Evolutionary conservation across 345 rosid species (phyloP), one percentile per base, ranked within the genome.

Genomic region (Atalantia buxifolia): DNA sequence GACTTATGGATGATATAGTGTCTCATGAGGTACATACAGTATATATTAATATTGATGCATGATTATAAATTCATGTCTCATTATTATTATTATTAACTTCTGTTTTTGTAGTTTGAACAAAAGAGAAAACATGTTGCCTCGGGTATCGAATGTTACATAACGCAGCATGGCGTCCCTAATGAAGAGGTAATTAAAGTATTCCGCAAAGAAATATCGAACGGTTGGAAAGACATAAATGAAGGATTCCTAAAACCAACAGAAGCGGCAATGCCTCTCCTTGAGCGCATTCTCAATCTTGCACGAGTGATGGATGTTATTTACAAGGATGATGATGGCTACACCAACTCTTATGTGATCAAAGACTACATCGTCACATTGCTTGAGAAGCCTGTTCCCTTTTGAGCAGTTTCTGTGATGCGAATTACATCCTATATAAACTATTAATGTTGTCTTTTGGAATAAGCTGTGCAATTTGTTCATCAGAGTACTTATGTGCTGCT

Each of bases 141-240:
- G 0, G 66, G 28, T 4, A 35, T 83, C 0, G 84, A 78, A 30
- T 81, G 84, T 24, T 81, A 76, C 79, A 72, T 63, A 76, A 75
- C 63, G 3, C 66, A 78, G 25, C 38, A 76, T 55, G 67, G 61
- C 8, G 66, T 68, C 4, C 7, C 75, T 16, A 65, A 81, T 14
- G 57, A 78, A 62, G 75, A 50, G 35, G 68, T 60, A 1, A 21
- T 59, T 2, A 12, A 63, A n/a, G 22, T 67, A 9, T 42, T 81
- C 10, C 48, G 42, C 14, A 65, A 22, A 60, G 8, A 30, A 28
- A 33, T 82, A 2, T 30, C 21, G 0, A 24, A 77, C 25, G 81
- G 79, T 5, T 83, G 86, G 79, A 80, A 83, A 59, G 86, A 80
- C 56, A 59, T 83, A 21, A 83, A 77, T 16, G 61, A 74, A 24